Conservation (phyloP, 176 grass and related monocot species). For the Oryza brachyantha region DNA sequence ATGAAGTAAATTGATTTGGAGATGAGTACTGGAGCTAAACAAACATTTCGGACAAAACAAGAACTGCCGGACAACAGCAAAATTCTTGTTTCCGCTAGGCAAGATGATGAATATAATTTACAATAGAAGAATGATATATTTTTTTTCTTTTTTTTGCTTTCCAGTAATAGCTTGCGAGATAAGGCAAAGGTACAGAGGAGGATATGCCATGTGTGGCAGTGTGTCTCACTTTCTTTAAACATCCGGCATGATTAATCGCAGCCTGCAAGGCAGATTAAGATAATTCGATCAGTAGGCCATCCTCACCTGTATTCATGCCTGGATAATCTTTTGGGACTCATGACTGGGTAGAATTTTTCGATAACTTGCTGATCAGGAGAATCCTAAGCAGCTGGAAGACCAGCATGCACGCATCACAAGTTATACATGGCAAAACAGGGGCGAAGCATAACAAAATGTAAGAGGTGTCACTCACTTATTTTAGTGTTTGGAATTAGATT, state of each 20-base stretch:
- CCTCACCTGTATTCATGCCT: not conserved
- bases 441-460: too few species aligned
- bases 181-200: conserved; percentile 11
- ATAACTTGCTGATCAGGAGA: conserved; percentile 16
- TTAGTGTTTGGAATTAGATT: too few species aligned
- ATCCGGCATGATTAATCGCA: conserved; percentile 27
- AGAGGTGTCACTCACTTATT: too few species aligned
- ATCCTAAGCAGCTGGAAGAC: conserved; percentile 24
- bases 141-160: not conserved
- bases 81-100: too few species aligned
- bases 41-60: too few species aligned
- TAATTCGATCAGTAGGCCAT: conserved; percentile 22
- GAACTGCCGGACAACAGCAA: too few species aligned
- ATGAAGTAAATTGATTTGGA: not conserved
- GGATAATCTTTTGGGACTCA: conserved; percentile 22
- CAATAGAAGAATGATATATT: too few species aligned
- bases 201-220: conserved; percentile 19
- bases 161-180: conserved; percentile 24
- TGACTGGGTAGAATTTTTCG: not conserved
- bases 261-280: conserved; percentile 32
- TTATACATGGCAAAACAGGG: not conserved
- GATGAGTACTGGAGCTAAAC: too few species aligned
- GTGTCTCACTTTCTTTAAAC: conserved; percentile 39
- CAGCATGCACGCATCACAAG: not conserved
- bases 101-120: not conserved